Conservation (phyloP, 768 basidiomycete species). For the Leccinellum albellum region DNA sequence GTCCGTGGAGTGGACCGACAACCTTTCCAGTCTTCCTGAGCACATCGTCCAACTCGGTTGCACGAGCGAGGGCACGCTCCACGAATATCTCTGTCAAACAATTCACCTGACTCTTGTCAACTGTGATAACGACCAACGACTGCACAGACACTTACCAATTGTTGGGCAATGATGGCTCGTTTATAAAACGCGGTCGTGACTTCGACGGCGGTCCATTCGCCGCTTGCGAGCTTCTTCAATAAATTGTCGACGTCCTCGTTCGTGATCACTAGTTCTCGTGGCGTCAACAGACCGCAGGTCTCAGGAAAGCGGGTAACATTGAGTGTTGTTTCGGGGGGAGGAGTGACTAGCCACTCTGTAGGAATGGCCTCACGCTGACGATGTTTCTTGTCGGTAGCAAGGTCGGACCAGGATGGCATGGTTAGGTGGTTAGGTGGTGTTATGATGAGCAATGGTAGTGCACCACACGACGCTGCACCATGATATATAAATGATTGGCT, state of each 20-base stretch:
- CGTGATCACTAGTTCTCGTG: slow-evolving; percentile 59
- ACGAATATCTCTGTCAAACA: slow-evolving; percentile 84
- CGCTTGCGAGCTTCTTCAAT: slow-evolving; percentile 49
- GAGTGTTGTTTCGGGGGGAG: slow-evolving; percentile 42
- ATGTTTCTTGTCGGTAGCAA: slow-evolving; percentile 51
- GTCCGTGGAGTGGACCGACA: slow-evolving; percentile 70
- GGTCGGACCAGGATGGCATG: slow-evolving; percentile 44
- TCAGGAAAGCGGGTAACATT: slow-evolving; percentile 55
- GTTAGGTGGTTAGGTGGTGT: not conserved
- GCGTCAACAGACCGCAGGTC: slow-evolving; percentile 38
- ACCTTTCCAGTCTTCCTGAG: slow-evolving; percentile 58
- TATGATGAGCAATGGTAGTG: not conserved
- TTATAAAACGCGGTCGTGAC: slow-evolving; percentile 75
- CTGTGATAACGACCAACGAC: not conserved
- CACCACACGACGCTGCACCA: not conserved
- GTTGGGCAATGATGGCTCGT: slow-evolving; percentile 66
- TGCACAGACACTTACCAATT: slow-evolving; percentile 46
- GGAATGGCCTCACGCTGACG: slow-evolving; percentile 58
- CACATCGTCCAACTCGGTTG: slow-evolving; percentile 61
- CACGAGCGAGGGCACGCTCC: slow-evolving; percentile 61
- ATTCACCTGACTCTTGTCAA: slow-evolving; percentile 50
- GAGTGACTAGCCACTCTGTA: slow-evolving; percentile 54
- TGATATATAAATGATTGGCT: slow-evolving; percentile 5
- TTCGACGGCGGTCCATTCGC: slow-evolving; percentile 60
- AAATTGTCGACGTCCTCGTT: slow-evolving; percentile 46